Base-by-base conservation (phyloP, 176 grass and related monocot genomes). In the Alopecurus myosuroides region DNA sequence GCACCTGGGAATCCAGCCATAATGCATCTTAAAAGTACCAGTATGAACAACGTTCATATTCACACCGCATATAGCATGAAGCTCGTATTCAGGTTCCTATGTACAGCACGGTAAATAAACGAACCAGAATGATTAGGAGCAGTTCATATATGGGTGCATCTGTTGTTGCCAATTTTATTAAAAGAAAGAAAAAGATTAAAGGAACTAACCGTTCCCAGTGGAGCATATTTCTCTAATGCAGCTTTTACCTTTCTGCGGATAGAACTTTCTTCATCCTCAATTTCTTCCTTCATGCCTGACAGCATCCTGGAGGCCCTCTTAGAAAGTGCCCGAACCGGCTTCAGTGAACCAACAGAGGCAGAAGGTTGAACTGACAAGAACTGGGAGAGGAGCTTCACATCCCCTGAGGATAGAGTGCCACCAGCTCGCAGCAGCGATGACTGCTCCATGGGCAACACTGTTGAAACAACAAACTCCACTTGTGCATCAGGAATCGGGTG, bases 171-270 rank as follows among this genome's bases (percentile, higher is more conserved):
- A n/a, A 49, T 13, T 17, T 49, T 49, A 41, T 49, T 1, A 15
- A 49, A 17, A 17, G 14, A 1, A 49, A 49, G 46, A 1, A 46
- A 6, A 66, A 20, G 17, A 81, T 44, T 42, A 61, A 36, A 42
- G 15, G 45, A 52, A 20, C 12, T 53, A 70, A 19, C 4, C 3
- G 68, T 64, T 31, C 39, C 49, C 49, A 64, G 15, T 14, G 29
- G 19, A 45, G 57, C 44, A 81, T 81, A 81, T 55, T 30, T 81
- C 46, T 55, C 10, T 46, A 81, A 53, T 40, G 63, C 79, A n/a
- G 46, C 64, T 53, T 70, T 81, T 20, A 51, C 79, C 45, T 81
- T 81, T 40, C 63, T 53, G 31, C 46, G 45, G n/a, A 81, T 81
- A 22, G 68, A 53, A 70, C 36, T 19, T 19, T 81, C 44, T 19